These are phyloP conservation scores for Biscutella laevigata DNA, from an alignment of 441 rosid species.

Conservation along the genomic window DNA sequence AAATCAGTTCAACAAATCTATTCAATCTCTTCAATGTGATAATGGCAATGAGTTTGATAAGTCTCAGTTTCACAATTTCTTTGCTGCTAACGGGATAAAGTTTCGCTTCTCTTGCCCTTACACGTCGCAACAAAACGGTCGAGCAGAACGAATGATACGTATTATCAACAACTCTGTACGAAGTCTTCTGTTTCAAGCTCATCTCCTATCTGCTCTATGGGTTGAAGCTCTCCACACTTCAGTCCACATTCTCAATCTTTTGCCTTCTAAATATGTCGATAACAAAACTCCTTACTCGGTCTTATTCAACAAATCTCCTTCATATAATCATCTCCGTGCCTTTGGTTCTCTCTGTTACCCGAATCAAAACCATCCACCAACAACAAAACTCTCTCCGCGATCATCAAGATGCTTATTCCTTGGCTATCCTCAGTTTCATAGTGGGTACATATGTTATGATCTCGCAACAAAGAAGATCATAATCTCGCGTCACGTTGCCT, in stretches of 20 bases:
- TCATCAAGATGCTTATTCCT: not conserved
- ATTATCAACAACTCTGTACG: not conserved
- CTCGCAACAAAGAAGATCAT: not conserved
- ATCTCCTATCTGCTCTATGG: fast-evolving
- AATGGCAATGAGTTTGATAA: not conserved
- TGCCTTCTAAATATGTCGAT: fast-evolving
- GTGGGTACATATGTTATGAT: not conserved
- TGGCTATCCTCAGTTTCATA: not conserved
- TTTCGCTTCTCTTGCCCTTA: not conserved
- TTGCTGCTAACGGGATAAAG: not conserved
- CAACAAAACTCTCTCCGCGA: not conserved
- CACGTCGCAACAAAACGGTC: not conserved
- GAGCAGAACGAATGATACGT: not conserved
- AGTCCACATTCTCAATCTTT: not conserved
- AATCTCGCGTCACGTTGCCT: not conserved
- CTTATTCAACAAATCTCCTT: not conserved
- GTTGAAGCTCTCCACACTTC: fast-evolving
- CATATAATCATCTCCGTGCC: not conserved
- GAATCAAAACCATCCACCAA: not conserved
- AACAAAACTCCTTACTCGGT: not conserved
- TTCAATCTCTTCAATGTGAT: not conserved
- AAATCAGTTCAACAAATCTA: no score
- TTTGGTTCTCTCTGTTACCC: not conserved
- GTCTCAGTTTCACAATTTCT: not conserved
- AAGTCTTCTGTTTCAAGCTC: not conserved